These are phyloP conservation scores for Diaporthe velutina DNA, from an alignment of 2,329 filamentous ascomycete species.

Conservation along the genomic window DNA sequence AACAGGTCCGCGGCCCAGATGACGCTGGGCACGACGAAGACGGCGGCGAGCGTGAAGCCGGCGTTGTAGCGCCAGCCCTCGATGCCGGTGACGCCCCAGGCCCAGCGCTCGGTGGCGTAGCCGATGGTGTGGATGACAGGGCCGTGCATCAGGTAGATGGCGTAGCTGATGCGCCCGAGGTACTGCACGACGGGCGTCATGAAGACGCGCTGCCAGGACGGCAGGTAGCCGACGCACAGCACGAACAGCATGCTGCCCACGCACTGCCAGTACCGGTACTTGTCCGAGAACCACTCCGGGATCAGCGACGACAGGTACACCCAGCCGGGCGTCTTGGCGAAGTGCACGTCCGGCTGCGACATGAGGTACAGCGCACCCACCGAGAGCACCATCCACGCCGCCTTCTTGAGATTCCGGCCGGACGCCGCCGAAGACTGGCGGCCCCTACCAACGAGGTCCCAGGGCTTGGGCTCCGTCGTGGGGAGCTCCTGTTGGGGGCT, in stretches of 20 bases:
- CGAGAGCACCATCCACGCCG: conserved; percentile 58
- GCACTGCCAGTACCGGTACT: conserved; percentile 70
- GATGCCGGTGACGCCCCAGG: conserved; percentile 61
- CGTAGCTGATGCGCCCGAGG: conserved; percentile 71
- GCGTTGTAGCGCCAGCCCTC: conserved; percentile 59
- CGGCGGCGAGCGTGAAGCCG: conserved; percentile 61
- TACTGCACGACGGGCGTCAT: conserved; percentile 65
- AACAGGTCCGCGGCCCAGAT: conserved; percentile 70
- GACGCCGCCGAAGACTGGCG: not conserved
- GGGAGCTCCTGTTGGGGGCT: conserved; percentile 24
- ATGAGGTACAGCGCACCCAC: conserved; percentile 66
- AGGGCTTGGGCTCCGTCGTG: conserved; percentile 10
- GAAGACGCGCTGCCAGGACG: conserved; percentile 64
- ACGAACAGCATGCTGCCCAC: conserved; percentile 66
- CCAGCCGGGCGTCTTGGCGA: conserved; percentile 64
- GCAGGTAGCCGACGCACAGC: conserved; percentile 60
- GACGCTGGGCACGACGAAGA: conserved; percentile 63
- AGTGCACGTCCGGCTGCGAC: conserved; percentile 58
- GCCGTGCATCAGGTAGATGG: conserved; percentile 73
- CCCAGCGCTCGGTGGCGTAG: conserved; percentile 64
- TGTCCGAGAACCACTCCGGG: conserved; percentile 61
- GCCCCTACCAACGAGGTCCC: conserved; percentile 34
- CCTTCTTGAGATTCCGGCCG: conserved; percentile 14
- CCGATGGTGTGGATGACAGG: conserved; percentile 66
- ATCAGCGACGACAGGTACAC: conserved; percentile 60